Evolutionary conservation across 352 stramenopile species (phyloP), one percentile per base, ranked within the genome.

Genomic region (Phytophthora capsici): DNA sequence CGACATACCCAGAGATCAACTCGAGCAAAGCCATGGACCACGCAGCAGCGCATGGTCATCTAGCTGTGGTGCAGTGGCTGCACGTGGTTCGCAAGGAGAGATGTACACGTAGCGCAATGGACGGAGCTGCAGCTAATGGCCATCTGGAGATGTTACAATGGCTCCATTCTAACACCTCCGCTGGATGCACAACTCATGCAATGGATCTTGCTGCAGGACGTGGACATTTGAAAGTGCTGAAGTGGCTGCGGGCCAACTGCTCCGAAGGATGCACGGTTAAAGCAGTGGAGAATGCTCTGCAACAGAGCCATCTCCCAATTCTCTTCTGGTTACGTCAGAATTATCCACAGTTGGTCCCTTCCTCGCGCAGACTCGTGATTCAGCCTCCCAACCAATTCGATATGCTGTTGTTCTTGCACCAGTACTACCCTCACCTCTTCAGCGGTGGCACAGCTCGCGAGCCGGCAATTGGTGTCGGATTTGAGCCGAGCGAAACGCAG

Each of bases 141-240:
- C 43, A 55, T 37, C 10, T 63, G 9, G 44, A 63, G 16, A 22
- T 63, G 4, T 20, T 55, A 20, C 38, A 23, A 63, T 63, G 55
- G 43, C 43, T 63, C 6, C 43, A 63, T 13, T 8, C n/a, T 2
- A 43, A 49, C 23, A 26, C 32, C 9, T 37, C 0, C 2, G 30
- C 45, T 22, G 44, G 28, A 9, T 62, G 40, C n/a, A 52, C 54
- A 30, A 45, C 10, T 22, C 5, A 23, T 20, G 46, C 57, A 12
- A 64, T 64, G 36, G 57, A 57, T 44, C 25, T 28, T 16, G 46
- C 57, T 26, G 45, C 56, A n/a, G 32, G 25, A 26, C 36, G 25
- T 20, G 46, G 46, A 4, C 13, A 64, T 22, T n/a, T 63, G 22
- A 17, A 46, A 6, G 13, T 63, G 16, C 0, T 56, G 1, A 55